Evolutionary conservation across 768 basidiomycete species (phyloP), one percentile per base, ranked within the genome.

Genomic region (Tremella yokohamensis): DNA sequence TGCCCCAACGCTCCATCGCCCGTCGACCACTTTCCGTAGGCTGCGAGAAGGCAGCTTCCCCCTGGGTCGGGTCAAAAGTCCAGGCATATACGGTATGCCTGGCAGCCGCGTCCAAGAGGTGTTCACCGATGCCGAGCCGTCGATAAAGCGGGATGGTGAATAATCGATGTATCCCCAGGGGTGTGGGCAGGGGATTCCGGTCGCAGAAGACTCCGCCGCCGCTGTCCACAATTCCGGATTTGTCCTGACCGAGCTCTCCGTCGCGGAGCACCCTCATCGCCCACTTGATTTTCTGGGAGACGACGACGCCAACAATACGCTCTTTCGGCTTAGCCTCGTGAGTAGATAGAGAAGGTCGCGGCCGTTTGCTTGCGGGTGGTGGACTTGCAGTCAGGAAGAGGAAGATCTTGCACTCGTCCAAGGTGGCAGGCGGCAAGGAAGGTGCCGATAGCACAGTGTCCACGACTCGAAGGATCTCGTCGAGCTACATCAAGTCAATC

Each of bases 371-470:
- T 37, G 54, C n/a, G 15, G 70, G 72, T 16, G 74, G 65, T 12
- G 72, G 65, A 9, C 67, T 70, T 6, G 65, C 60, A 1, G 75
- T 76, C 25, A 70, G 20, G 49, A 74, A 69, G 18, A 76, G 65
- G 55, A 72, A 74, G 29, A 76, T 65, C 49, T 73, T 73, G 59
- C 75, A 74, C 26, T 62, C 38, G 11, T 63, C 50, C 3, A 76
- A 59, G 12, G 72, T 76, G 0, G 60, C 15, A 3, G 51, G 22
- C 9, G 73, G 71, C 15, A 75, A 62, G 7, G 73, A 52, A 20
- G 75, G 75, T 2, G 75, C 60, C 0, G 73, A 74, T 0, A 76
- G 65, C 12, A 74, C 70, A 2, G 67, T 67, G 53, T 76, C 73
- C 39, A 76, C 67, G n/a, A 66, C 72, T 18, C 51, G 47, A 8